phyloP scores from a whole-genome alignment of 306 rosid genomes.

The Prosopis cineraria region DNA sequence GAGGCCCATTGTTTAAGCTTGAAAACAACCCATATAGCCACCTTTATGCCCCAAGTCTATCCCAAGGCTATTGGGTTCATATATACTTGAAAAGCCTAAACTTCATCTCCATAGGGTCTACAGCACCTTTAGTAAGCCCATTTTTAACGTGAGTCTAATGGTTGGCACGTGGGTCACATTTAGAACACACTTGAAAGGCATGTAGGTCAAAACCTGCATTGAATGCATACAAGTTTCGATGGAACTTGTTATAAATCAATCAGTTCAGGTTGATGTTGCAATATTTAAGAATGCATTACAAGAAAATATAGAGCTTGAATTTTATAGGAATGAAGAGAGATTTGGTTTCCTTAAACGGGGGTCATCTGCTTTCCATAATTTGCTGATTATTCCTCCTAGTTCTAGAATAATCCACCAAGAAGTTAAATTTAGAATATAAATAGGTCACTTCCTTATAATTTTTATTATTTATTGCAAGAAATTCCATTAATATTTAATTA shows the following conservation, averaged over 20 bases:
- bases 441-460: background rate
- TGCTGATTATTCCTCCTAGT: slow-evolving; percentile 98
- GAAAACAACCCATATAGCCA: too few species aligned
- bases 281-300: slow-evolving; percentile 85
- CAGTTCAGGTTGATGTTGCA: slow-evolving; percentile 92
- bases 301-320: slow-evolving; percentile 93
- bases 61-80: too few species aligned
- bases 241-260: slow-evolving; percentile 94
- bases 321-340: slow-evolving; percentile 88
- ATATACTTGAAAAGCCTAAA: too few species aligned
- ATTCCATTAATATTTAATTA: background rate
- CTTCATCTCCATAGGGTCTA: too few species aligned
- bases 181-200: too few species aligned
- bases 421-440: slow-evolving; percentile 20
- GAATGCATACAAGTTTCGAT: slow-evolving; percentile 74
- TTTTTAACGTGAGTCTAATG: too few species aligned
- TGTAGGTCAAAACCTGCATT: background rate
- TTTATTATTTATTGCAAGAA: too few species aligned
- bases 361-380: slow-evolving; percentile 78
- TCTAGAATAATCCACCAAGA: slow-evolving; percentile 97
- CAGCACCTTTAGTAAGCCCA: too few species aligned
- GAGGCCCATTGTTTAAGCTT: too few species aligned
- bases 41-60: too few species aligned
- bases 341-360: slow-evolving; percentile 97
- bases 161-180: too few species aligned